Conservation (phyloP, 2,329 filamentous ascomycete genomes). For the Penicillium sclerotiorum region DNA sequence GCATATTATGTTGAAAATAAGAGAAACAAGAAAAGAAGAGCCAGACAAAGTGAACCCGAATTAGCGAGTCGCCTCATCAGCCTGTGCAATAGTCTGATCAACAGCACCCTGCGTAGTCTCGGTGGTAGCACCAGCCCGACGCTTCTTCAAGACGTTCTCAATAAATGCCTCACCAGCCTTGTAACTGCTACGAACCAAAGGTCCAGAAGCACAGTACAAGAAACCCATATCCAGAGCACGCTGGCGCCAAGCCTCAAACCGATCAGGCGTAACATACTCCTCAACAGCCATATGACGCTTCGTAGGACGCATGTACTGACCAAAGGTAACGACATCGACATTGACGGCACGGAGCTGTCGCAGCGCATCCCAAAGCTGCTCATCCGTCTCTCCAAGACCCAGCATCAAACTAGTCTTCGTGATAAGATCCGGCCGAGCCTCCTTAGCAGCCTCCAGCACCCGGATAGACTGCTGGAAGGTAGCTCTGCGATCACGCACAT, state of each 20-base stretch:
- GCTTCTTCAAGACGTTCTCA: conserved; percentile 93
- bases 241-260: conserved; percentile 89
- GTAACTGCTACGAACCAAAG: conserved; percentile 90
- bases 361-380: conserved; percentile 78
- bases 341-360: conserved; percentile 75
- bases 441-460: conserved; percentile 81
- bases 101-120: conserved; percentile 27
- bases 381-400: conserved; percentile 87
- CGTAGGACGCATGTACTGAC: conserved; percentile 99
- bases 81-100: conserved; percentile 26
- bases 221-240: conserved; percentile 93
- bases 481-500: conserved; percentile 84
- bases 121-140: conserved; percentile 36
- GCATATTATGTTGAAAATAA: conserved; percentile 11
- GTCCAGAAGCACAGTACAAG: conserved; percentile 92
- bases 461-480: conserved; percentile 83
- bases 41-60: not conserved
- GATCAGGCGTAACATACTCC: conserved; percentile 87
- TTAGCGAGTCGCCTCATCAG: conserved; percentile 33
- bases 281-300: conserved; percentile 97
- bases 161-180: conserved; percentile 99
- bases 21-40: not conserved
- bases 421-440: conserved; percentile 73
- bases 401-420: conserved; percentile 99
- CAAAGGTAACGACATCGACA: conserved; percentile 96